phyloP scores from a whole-genome alignment of 208 protist species.

The Porcisia hertigi region DNA sequence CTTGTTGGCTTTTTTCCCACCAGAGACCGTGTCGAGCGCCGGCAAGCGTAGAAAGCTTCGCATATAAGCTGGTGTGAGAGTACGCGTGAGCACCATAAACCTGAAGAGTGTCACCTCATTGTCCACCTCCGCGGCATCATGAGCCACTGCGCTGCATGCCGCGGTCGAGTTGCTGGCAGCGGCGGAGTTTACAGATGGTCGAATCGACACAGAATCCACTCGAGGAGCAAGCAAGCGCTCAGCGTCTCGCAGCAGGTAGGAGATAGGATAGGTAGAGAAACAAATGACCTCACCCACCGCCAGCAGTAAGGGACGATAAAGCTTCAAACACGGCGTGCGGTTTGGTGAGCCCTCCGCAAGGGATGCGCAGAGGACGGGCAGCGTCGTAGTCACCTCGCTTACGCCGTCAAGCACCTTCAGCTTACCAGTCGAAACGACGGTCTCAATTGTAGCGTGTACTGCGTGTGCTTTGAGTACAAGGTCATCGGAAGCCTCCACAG shows the following conservation, averaged over 20 bases:
- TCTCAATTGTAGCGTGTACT: slow-evolving; percentile 18
- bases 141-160: background rate
- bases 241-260: slow-evolving; percentile 44
- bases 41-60: slow-evolving; percentile 49
- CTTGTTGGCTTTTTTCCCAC: background rate
- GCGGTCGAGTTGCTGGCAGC: background rate
- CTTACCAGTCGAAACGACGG: slow-evolving; percentile 20
- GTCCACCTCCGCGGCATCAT: background rate
- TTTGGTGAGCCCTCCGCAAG: slow-evolving; percentile 52
- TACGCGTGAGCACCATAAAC: slow-evolving; percentile 41
- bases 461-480: slow-evolving; percentile 27
- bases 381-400: slow-evolving; percentile 54
- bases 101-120: slow-evolving; percentile 53
- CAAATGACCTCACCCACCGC: slow-evolving; percentile 35
- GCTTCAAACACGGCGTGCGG: slow-evolving; percentile 37
- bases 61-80: slow-evolving; percentile 46
- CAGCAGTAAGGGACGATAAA: slow-evolving; percentile 50
- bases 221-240: slow-evolving; percentile 30
- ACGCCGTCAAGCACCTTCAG: slow-evolving; percentile 27
- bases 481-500: slow-evolving; percentile 23
- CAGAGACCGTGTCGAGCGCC: background rate
- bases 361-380: slow-evolving; percentile 76
- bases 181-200: background rate
- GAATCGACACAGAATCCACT: background rate
- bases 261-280: slow-evolving; percentile 63